Conservation (phyloP, 805 yeast genomes). For the Blastobotrys mokoenaii region DNA sequence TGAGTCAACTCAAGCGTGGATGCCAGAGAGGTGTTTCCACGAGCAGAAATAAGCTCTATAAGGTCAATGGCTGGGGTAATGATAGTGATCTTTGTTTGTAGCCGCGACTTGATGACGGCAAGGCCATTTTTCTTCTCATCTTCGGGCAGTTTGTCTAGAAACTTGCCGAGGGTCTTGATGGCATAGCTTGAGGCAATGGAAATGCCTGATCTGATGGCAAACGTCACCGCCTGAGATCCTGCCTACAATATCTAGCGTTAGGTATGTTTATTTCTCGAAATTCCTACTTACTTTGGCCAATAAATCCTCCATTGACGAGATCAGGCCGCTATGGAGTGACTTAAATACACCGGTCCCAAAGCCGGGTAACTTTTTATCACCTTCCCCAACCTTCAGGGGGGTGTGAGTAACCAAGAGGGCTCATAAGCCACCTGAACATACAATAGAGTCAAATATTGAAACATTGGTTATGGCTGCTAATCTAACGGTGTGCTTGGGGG, state of each 20-base stretch:
- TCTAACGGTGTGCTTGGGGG: no score
- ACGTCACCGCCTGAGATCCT: slow-evolving; percentile 69
- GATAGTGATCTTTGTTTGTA: slow-evolving; percentile 51
- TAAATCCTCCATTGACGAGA: slow-evolving; percentile 5
- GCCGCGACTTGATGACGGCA: slow-evolving; percentile 34
- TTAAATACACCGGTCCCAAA: background rate
- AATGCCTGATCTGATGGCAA: slow-evolving; percentile 70
- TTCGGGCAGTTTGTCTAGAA: slow-evolving; percentile 46
- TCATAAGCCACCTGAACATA: no score
- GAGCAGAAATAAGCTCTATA: slow-evolving; percentile 40
- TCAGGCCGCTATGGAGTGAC: background rate
- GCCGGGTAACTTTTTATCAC: no score
- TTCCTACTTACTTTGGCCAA: slow-evolving; percentile 4
- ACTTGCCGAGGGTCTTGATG: slow-evolving; percentile 48
- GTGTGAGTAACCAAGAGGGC: no score
- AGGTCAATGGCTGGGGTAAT: slow-evolving; percentile 61
- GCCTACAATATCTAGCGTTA: slow-evolving; percentile 38
- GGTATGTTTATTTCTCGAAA: background rate
- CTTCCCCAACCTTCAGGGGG: no score
- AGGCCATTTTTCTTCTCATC: slow-evolving; percentile 41
- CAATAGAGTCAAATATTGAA: no score
- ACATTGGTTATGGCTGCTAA: no score
- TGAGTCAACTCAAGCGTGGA: slow-evolving; percentile 46
- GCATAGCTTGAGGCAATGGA: slow-evolving; percentile 70
- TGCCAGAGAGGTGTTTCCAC: slow-evolving; percentile 32